phyloP scores from a whole-genome alignment of 2,329 filamentous ascomycete species.

The Penicillium occitanis region DNA sequence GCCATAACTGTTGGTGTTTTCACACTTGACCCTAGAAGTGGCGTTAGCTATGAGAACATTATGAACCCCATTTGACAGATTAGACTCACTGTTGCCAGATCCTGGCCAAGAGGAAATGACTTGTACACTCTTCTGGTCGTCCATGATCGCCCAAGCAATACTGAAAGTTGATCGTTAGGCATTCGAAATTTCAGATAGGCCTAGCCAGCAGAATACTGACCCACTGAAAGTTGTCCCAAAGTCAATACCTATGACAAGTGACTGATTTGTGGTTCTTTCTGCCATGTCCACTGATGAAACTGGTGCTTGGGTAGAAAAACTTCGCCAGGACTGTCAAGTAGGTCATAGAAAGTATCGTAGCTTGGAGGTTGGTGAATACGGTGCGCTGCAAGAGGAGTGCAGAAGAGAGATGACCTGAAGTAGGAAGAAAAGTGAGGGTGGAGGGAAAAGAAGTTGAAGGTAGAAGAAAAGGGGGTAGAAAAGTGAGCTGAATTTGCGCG shows the following conservation, averaged over 20 bases:
- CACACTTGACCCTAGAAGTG: constrained; percentile 21
- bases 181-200: background rate
- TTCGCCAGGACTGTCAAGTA: too few relatives aligned
- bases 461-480: too few relatives aligned
- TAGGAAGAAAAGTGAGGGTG: too few relatives aligned
- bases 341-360: too few relatives aligned
- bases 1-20: constrained; percentile 27
- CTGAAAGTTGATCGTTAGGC: constrained; percentile 9
- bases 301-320: too few relatives aligned
- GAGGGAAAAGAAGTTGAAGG: too few relatives aligned
- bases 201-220: constrained; percentile 18
- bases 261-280: background rate
- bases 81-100: constrained; percentile 25
- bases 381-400: too few relatives aligned
- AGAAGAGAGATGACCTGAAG: too few relatives aligned
- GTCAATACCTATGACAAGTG: constrained; percentile 31
- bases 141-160: constrained; percentile 26
- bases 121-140: constrained; percentile 24
- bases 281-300: too few relatives aligned
- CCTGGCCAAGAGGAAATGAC: constrained; percentile 31
- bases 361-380: too few relatives aligned
- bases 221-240: constrained; percentile 36
- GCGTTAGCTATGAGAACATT: background rate
- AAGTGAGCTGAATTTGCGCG: too few relatives aligned
- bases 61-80: background rate